Conservation (phyloP, 2,329 filamentous ascomycete genomes). For the Pseudogymnoascus sp. region DNA sequence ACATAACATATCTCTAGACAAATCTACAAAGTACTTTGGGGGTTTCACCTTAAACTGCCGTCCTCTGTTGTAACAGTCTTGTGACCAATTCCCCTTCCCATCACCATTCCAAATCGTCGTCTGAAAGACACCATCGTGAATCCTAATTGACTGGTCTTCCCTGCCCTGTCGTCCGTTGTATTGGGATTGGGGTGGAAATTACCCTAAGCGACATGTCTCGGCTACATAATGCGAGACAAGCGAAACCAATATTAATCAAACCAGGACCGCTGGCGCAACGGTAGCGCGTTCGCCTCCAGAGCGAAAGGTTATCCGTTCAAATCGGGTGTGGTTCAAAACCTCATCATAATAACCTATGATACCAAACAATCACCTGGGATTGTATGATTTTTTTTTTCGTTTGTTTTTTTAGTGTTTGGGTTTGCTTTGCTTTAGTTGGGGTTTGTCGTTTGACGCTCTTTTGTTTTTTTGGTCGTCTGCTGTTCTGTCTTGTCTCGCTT, state of each 20-base stretch:
- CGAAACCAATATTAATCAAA: not conserved
- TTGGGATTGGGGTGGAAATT: not conserved
- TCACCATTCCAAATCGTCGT: not conserved
- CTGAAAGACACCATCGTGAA: not conserved
- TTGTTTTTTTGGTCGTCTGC: too few relatives aligned
- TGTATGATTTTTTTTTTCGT: not conserved
- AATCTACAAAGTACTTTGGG: not conserved
- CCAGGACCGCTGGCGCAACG: slow-evolving; percentile 10
- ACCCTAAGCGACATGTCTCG: not conserved
- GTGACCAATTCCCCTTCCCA: not conserved
- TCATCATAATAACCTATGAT: slow-evolving; percentile 9
- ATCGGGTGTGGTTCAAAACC: slow-evolving; percentile 11
- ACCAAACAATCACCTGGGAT: not conserved
- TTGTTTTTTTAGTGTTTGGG: not conserved
- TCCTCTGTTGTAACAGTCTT: not conserved
- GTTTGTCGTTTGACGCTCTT: not conserved
- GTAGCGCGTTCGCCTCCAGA: slow-evolving; percentile 11
- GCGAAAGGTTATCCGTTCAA: slow-evolving; percentile 11
- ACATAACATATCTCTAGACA: slow-evolving; percentile 1
- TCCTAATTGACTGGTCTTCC: not conserved
- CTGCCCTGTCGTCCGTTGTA: not conserved
- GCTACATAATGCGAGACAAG: not conserved
- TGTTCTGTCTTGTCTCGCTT: too few relatives aligned
- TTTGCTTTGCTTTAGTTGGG: not conserved
- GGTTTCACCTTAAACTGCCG: not conserved